Percentiles rank a stretch among this genome's conserved stretches.
phyloP scores from a whole-genome alignment of 305 asterid genomes.

The Withania somnifera region DNA sequence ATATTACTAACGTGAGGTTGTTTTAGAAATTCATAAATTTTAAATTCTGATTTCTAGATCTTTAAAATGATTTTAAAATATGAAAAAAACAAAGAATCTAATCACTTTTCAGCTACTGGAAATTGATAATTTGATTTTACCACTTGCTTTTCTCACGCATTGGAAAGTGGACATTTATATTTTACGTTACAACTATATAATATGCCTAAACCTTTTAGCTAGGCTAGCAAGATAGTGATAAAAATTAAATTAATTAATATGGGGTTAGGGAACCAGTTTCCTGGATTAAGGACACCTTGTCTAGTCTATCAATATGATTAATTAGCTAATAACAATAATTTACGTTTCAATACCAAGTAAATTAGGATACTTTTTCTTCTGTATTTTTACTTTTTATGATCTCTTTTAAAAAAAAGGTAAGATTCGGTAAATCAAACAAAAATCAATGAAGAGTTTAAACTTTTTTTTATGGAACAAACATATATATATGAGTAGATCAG shows the following conservation, averaged over 20 bases:
- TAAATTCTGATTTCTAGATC: no score
- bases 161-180: not conserved
- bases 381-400: no score
- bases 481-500: no score
- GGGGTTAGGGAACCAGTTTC: conserved; percentile 6
- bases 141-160: not conserved
- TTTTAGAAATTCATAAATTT: no score
- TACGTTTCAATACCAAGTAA: not conserved
- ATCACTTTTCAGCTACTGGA: not conserved
- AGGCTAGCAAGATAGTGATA: not conserved
- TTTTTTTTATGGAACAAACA: no score
- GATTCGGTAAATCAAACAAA: no score
- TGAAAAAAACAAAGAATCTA: conserved; percentile 1
- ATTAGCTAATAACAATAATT: not conserved
- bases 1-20: no score
- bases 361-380: no score
- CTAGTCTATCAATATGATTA: not conserved
- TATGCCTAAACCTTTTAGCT: not conserved
- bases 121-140: not conserved
- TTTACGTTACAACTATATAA: conserved; percentile 3
- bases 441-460: no score
- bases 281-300: conserved; percentile 5
- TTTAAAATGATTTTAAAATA: not conserved
- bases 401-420: no score
- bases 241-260: not conserved